These are phyloP conservation scores for bread wheat (Triticum aestivum) DNA, from an alignment of 176 grass and related monocot genomes.

Conservation along the genomic window IWGSC_CS_RefSeq_v2.1 NC_057810.1:470327291-470327790, in stretches of 20 bases:
- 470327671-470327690: not conserved
- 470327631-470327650: not conserved
- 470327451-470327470: not conserved
- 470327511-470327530: not conserved
- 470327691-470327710: not conserved
- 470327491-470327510: not conserved
- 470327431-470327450: not conserved
- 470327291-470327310: slow-evolving; percentile 50
- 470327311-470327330: slow-evolving; percentile 50
- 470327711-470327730: not conserved
- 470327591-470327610: not conserved
- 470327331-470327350: not conserved
- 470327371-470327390: not conserved
- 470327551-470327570: not conserved
- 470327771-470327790: not conserved
- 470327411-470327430: not conserved
- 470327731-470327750: not conserved
- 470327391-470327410: not conserved
- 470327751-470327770: not conserved
- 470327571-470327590: not conserved
- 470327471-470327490: not conserved
- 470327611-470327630: not conserved
- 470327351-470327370: not conserved
- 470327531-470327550: not conserved
- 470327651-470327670: not conserved